Evolutionary conservation across 306 rosid species (phyloP).

Genomic region (Quercus ilex): DNA sequence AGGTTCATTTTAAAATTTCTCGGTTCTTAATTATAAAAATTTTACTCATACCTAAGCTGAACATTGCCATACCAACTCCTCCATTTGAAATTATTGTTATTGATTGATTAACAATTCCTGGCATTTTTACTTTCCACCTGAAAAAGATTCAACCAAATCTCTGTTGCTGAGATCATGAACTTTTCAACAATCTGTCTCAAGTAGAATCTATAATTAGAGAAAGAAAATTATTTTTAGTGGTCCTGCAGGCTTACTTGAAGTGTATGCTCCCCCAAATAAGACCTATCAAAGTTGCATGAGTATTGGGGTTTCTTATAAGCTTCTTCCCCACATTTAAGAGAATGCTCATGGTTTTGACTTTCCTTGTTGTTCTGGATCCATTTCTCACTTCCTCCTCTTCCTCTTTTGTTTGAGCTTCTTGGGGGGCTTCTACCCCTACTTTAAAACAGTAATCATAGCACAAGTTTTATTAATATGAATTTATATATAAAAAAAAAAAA

Average conservation of each 20-base stretch:
- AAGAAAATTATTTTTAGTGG: background rate
- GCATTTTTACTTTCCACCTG: conserved; percentile 84
- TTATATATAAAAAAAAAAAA: background rate
- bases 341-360: conserved; percentile 44
- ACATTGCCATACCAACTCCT: conserved; percentile 96
- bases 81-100: conserved; percentile 65
- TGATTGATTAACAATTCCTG: conserved; percentile 60
- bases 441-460: conserved; percentile 24
- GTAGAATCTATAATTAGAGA: background rate
- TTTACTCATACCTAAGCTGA: conserved; percentile 82
- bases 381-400: conserved; percentile 43
- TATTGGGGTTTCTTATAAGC: conserved; percentile 72
- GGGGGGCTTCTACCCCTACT: conserved; percentile 55
- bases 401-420: conserved; percentile 61
- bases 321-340: conserved; percentile 75
- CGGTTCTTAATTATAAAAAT: background rate
- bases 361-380: conserved; percentile 27
- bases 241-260: conserved; percentile 48
- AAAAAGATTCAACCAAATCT: conserved; percentile 15
- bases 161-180: background rate
- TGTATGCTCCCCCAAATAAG: conserved; percentile 80
- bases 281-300: conserved; percentile 81
- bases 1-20: background rate
- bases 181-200: background rate
- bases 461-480: conserved; percentile 15